phyloP scores from a whole-genome alignment of 768 basidiomycete species.

The Lentinula boryana region DNA sequence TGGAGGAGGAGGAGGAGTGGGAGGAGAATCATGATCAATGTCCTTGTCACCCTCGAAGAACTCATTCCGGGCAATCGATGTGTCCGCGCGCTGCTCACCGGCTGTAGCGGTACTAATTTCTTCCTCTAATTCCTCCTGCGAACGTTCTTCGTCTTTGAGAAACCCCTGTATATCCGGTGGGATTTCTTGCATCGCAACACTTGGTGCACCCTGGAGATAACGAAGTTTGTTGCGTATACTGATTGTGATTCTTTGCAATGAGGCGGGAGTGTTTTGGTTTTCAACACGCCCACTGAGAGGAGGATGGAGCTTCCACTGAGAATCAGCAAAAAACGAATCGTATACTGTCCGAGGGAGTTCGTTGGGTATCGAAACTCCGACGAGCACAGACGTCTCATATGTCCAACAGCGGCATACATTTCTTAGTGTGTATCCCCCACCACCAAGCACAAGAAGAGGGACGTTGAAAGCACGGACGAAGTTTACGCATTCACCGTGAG shows the following conservation, averaged over 20 bases:
- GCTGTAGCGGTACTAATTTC: constrained; percentile 50
- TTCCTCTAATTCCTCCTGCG: constrained; percentile 63
- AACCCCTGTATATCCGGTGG: constrained; percentile 85
- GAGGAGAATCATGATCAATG: constrained; percentile 43
- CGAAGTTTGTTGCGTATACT: constrained; percentile 83
- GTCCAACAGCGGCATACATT: constrained; percentile 99
- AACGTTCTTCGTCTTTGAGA: constrained; percentile 66
- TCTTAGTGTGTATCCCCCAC: constrained; percentile 95
- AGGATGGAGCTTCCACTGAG: constrained; percentile 89
- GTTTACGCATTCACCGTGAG: constrained; percentile 97
- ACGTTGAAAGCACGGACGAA: constrained; percentile 92
- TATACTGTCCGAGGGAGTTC: constrained; percentile 86
- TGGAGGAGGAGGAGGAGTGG: not conserved
- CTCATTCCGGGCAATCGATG: constrained; percentile 51
- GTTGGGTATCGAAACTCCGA: constrained; percentile 78
- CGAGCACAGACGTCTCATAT: constrained; percentile 92
- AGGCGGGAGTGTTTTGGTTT: constrained; percentile 82
- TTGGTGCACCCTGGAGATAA: constrained; percentile 94
- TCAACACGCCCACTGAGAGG: constrained; percentile 88
- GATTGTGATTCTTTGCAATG: constrained; percentile 83
- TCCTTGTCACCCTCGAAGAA: constrained; percentile 72
- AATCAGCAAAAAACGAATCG: constrained; percentile 89
- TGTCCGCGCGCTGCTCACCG: constrained; percentile 49
- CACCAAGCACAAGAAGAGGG: constrained; percentile 87
- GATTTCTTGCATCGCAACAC: constrained; percentile 93